These are phyloP conservation scores for Neonectria neomacrospora DNA, from an alignment of 2,329 filamentous ascomycete genomes.

Conservation along the genomic window DNA sequence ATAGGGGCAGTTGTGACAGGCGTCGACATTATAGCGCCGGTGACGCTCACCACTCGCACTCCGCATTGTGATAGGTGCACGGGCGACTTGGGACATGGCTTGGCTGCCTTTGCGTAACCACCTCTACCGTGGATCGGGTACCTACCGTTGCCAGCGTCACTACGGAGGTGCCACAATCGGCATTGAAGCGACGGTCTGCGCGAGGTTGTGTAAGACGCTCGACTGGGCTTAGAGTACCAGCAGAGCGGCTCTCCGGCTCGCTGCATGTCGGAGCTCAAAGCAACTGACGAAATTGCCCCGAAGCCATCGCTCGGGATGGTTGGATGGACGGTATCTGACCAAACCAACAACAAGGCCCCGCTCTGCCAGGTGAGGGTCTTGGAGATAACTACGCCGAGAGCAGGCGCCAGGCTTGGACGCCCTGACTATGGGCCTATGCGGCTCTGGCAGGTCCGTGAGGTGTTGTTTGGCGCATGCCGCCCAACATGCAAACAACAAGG, in stretches of 20 bases:
- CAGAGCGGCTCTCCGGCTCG: conserved; percentile 33
- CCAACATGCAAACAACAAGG: conserved; percentile 8
- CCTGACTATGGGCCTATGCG: neutral
- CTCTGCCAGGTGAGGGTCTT: conserved; percentile 7
- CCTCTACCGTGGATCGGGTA: conserved; percentile 31
- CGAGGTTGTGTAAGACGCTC: conserved; percentile 42
- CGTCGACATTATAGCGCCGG: conserved; percentile 9
- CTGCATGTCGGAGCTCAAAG: conserved; percentile 26
- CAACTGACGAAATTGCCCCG: conserved; percentile 15
- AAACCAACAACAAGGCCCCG: conserved; percentile 14
- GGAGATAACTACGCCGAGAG: neutral
- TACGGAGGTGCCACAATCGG: conserved; percentile 36
- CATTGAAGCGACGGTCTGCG: conserved; percentile 32
- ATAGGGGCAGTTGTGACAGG: neutral
- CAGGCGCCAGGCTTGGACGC: neutral
- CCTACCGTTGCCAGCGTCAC: conserved; percentile 24
- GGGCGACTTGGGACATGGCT: conserved; percentile 18
- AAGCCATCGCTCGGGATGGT: conserved; percentile 19
- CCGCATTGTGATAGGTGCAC: conserved; percentile 2
- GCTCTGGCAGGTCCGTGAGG: conserved; percentile 1
- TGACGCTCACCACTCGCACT: conserved; percentile 2
- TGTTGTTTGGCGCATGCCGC: neutral
- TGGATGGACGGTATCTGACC: conserved; percentile 8
- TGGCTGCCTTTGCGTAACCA: conserved; percentile 30
- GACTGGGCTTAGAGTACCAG: conserved; percentile 21